Conservation (phyloP, 129 eudicot species). For the Centrapalus pauciflorus region DNA sequence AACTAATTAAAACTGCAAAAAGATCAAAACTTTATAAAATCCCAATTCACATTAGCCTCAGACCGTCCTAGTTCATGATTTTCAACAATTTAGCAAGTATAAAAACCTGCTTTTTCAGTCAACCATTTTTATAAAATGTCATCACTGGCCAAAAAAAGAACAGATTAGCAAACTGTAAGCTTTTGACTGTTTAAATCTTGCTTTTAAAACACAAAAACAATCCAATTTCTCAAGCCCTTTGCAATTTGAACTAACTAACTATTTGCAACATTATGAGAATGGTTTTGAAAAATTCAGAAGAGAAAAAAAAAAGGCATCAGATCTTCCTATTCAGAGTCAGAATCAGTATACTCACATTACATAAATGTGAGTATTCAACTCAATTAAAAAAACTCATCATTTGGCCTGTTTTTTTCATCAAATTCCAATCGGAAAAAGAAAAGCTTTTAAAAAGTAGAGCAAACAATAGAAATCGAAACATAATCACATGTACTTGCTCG, state of each 20-base stretch:
- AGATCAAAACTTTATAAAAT: not conserved
- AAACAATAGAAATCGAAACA: not conserved
- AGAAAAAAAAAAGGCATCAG: conserved; percentile 48
- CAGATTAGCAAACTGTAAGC: no score
- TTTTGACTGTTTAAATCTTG: no score
- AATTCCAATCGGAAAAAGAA: not conserved
- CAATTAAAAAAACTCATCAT: conserved; percentile 48
- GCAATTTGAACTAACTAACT: no score
- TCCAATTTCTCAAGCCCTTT: not conserved
- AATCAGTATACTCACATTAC: conserved; percentile 46
- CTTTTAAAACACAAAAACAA: not conserved
- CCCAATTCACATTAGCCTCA: conserved; percentile 41
- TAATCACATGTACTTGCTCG: not conserved
- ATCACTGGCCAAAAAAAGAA: conserved; percentile 36
- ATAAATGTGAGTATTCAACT: conserved; percentile 38
- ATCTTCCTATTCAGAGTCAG: conserved; percentile 74
- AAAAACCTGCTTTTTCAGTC: conserved; percentile 31
- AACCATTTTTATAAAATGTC: conserved; percentile 30
- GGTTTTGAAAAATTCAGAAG: not conserved
- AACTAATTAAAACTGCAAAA: not conserved
- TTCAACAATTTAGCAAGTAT: conserved; percentile 38
- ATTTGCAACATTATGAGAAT: no score
- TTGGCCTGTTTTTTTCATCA: conserved; percentile 24
- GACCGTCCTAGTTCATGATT: conserved; percentile 85
- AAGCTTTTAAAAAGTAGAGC: no score